Percentiles rank a stretch among this genome's conserved stretches.
These are phyloP conservation scores for Funneliformis geosporum DNA, from an alignment of 192 early-diverging fungal species.

Conservation along the genomic window DNA sequence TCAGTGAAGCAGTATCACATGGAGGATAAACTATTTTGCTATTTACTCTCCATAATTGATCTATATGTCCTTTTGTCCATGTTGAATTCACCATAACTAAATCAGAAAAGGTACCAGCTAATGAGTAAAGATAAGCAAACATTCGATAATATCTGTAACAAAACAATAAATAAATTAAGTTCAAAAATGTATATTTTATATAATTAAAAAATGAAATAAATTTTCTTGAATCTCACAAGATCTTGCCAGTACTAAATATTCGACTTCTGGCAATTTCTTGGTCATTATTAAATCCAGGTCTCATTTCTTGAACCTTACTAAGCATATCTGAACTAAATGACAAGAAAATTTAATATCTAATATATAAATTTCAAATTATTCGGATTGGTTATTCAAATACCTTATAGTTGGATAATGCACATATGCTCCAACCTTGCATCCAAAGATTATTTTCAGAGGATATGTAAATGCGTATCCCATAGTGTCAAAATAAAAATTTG, in stretches of 20 bases:
- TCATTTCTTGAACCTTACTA: constrained; percentile 61
- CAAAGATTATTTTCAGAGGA: constrained; percentile 66
- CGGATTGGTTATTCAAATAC: constrained; percentile 43
- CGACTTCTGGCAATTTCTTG: constrained; percentile 53
- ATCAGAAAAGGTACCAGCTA: constrained; percentile 77
- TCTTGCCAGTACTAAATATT: constrained; percentile 61
- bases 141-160: constrained; percentile 70
- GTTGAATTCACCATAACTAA: constrained; percentile 93
- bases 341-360: not conserved
- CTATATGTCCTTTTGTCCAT: constrained; percentile 93
- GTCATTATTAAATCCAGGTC: constrained; percentile 68
- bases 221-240: constrained; percentile 46
- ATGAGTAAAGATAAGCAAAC: constrained; percentile 79
- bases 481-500: constrained; percentile 91
- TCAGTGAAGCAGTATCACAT: constrained; percentile 78
- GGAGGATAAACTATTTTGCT: constrained; percentile 88
- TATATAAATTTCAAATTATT: too few relatives aligned
- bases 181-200: not conserved
- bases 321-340: constrained; percentile 83
- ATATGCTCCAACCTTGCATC: constrained; percentile 74
- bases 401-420: constrained; percentile 96
- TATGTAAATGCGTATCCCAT: constrained; percentile 96
- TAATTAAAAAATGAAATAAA: not conserved
- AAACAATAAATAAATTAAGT: not conserved
- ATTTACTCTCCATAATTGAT: constrained; percentile 74